phyloP scores from a whole-genome alignment of 2,329 filamentous ascomycete genomes.

The Pyricularia pennisetigena region DNA sequence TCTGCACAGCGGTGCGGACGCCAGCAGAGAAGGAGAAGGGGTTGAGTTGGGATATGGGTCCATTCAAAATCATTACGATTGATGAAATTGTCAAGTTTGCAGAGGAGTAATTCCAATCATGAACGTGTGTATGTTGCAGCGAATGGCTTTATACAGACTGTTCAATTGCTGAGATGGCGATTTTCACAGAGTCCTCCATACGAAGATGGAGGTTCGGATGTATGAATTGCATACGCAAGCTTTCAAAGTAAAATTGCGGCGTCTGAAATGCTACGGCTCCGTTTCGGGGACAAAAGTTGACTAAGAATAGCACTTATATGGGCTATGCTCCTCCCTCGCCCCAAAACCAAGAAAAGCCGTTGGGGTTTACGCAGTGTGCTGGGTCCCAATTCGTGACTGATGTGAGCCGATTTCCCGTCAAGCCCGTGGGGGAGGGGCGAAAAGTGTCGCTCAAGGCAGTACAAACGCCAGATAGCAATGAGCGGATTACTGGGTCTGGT shows the following conservation, averaged over 20 bases:
- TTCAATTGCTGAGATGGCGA: too few relatives aligned
- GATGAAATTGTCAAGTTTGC: constrained; percentile 35
- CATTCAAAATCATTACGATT: constrained; percentile 31
- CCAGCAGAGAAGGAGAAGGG: constrained; percentile 24
- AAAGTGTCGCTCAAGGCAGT: not conserved
- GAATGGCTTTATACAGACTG: not conserved
- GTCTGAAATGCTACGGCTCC: not conserved
- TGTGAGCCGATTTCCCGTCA: not conserved
- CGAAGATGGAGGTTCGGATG: too few relatives aligned
- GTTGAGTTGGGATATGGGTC: constrained; percentile 25
- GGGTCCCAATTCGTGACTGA: not conserved
- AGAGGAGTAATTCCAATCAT: constrained; percentile 18
- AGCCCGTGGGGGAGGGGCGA: too few relatives aligned
- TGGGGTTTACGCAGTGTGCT: not conserved
- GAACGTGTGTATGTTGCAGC: not conserved
- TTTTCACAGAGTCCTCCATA: too few relatives aligned
- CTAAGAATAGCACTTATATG: not conserved
- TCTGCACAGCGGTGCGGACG: constrained; percentile 39
- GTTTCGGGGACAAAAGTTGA: not conserved
- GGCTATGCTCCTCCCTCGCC: not conserved
- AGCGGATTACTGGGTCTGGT: not conserved
- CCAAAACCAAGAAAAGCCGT: not conserved
- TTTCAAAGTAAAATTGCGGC: not conserved
- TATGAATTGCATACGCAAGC: not conserved
- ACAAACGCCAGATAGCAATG: not conserved